These are phyloP conservation scores for Penicillium odoratum DNA, from an alignment of 495 filamentous ascomycete species.

Conservation along the genomic window DNA sequence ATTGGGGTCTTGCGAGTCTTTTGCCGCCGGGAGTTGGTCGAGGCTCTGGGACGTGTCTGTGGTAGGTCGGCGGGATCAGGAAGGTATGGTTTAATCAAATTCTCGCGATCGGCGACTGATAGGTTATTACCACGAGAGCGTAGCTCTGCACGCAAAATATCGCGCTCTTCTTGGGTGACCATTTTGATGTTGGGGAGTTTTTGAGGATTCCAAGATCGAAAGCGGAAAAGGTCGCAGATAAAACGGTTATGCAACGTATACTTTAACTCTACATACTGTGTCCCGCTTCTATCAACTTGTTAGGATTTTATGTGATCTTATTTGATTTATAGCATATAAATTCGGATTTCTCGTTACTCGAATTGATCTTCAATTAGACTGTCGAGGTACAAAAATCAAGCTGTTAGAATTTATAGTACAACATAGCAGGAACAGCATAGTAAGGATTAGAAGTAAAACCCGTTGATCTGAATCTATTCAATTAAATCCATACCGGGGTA, in stretches of 20 bases:
- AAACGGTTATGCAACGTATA: constrained; percentile 2
- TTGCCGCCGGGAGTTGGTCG: constrained; percentile 26
- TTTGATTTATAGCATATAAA: background rate
- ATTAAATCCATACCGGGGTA: too few relatives aligned
- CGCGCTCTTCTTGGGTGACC: constrained; percentile 54
- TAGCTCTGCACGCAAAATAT: constrained; percentile 64
- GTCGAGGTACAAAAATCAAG: background rate
- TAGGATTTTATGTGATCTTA: background rate
- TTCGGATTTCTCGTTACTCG: background rate
- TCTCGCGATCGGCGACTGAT: constrained; percentile 65
- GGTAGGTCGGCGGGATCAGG: constrained; percentile 55
- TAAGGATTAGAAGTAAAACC: too few relatives aligned
- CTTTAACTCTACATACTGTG: background rate
- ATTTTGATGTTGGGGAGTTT: constrained; percentile 33
- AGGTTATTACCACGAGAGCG: constrained; percentile 59
- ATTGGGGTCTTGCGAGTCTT: constrained; percentile 51
- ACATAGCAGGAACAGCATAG: too few relatives aligned
- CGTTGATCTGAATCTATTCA: too few relatives aligned
- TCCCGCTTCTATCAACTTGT: too few relatives aligned
- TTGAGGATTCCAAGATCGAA: background rate
- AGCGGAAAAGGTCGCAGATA: constrained; percentile 4
- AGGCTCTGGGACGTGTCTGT: constrained; percentile 12
- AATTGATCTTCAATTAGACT: background rate
- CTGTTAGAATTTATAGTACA: too few relatives aligned
- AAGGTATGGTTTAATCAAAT: constrained; percentile 73